Conservation (phyloP, 108 stramenopile genomes). For the Cyclotella cryptica region DNA sequence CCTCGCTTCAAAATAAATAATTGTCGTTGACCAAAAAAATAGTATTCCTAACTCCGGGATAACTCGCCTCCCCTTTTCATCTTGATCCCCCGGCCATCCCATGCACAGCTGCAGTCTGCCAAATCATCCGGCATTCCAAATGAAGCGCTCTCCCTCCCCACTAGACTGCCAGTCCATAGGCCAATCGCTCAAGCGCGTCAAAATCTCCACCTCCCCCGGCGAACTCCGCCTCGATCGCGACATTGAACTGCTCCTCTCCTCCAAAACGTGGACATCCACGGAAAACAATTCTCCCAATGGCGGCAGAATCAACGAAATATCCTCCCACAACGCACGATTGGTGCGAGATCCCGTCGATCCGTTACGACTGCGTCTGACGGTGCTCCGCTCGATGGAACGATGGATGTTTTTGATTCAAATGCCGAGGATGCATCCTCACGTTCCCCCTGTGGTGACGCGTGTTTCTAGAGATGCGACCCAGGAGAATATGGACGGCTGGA, state of each 20-base stretch:
- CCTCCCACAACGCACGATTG: slow-evolving; percentile 24
- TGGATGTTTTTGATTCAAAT: slow-evolving; percentile 62
- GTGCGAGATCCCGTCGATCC: slow-evolving; percentile 58
- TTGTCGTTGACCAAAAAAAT: no score
- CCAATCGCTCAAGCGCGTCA: slow-evolving; percentile 68
- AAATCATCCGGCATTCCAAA: no score
- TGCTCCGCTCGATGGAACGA: slow-evolving; percentile 37
- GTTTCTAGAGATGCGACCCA: slow-evolving; percentile 45
- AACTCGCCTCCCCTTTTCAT: no score
- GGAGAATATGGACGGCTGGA: neutral
- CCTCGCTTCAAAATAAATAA: no score
- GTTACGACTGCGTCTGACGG: slow-evolving; percentile 52
- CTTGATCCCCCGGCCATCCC: no score
- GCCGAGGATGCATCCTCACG: slow-evolving; percentile 82
- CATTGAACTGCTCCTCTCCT: slow-evolving; percentile 47
- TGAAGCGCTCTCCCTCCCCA: no score
- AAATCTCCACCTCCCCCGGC: slow-evolving; percentile 68
- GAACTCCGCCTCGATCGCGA: slow-evolving; percentile 77
- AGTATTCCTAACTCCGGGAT: no score
- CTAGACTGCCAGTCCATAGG: no score
- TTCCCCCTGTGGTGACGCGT: slow-evolving; percentile 57
- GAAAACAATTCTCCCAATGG: neutral
- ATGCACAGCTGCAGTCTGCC: no score
- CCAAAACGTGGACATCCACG: slow-evolving; percentile 37
- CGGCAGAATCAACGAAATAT: slow-evolving; percentile 26